Percentiles rank a stretch among this genome's conserved stretches.
Evolutionary conservation across 129 eudicot species (phyloP).

Genomic region (Lactuca saligna): DNA sequence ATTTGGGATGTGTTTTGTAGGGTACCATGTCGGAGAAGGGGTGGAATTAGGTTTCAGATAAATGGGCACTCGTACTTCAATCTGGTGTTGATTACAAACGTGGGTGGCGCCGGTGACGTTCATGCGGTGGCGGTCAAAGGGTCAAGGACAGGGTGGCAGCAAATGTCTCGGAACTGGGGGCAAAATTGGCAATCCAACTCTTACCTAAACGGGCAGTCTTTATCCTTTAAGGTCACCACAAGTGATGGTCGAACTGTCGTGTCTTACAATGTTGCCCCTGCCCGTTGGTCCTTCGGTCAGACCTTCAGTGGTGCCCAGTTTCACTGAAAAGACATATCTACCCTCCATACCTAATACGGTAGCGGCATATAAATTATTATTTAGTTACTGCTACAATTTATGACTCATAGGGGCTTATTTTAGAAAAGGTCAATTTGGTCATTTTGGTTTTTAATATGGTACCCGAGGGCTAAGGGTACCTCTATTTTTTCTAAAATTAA

Average conservation of each 20-base stretch:
- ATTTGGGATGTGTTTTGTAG: constrained; percentile 16
- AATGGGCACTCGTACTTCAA: constrained; percentile 68
- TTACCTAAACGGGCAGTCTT: constrained; percentile 49
- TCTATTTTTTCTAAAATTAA: background rate
- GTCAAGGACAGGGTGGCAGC: constrained; percentile 53
- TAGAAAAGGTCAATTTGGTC: constrained; percentile 32
- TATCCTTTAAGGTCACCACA: constrained; percentile 62
- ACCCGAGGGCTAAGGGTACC: constrained; percentile 12
- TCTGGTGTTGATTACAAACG: constrained; percentile 47
- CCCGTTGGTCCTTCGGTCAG: constrained; percentile 61
- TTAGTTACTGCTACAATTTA: constrained; percentile 2
- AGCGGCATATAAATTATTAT: background rate
- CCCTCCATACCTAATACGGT: background rate
- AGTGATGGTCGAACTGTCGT: constrained; percentile 53
- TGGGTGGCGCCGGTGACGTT: constrained; percentile 60
- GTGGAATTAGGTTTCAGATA: constrained; percentile 64
- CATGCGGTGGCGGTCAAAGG: constrained; percentile 54
- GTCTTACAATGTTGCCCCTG: constrained; percentile 49
- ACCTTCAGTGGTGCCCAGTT: constrained; percentile 52
- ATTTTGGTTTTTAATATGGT: constrained; percentile 29
- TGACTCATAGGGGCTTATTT: constrained; percentile 18
- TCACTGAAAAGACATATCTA: constrained; percentile 29
- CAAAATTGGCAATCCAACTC: constrained; percentile 67
- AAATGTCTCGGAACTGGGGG: constrained; percentile 70
- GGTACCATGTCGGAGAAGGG: constrained; percentile 53